These are phyloP conservation scores for Epipyxis sp. DNA, from an alignment of 108 stramenopile species.

Conservation along the genomic window DNA sequence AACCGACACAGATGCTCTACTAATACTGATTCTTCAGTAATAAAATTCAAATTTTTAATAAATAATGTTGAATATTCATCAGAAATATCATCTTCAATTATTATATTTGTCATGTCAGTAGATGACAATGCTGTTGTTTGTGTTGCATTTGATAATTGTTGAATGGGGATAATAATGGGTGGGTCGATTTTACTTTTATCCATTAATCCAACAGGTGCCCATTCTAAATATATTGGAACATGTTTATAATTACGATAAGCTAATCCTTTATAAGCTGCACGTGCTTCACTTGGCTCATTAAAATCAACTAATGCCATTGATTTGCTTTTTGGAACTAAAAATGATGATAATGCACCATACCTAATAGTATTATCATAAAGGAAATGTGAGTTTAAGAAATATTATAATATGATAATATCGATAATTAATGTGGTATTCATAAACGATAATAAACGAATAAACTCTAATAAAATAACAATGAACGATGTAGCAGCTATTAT, in stretches of 20 bases:
- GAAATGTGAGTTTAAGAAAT: no score
- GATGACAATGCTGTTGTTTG: neutral
- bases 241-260: constrained; percentile 89
- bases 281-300: constrained; percentile 75
- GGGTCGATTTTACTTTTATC: constrained; percentile 27
- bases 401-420: no score
- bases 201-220: constrained; percentile 75
- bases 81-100: constrained; percentile 43
- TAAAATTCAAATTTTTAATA: constrained; percentile 92
- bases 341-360: constrained; percentile 60
- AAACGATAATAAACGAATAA: no score
- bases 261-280: constrained; percentile 76
- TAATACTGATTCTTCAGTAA: constrained; percentile 73
- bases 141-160: neutral
- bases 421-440: no score
- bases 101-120: constrained; percentile 40
- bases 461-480: constrained; percentile 3
- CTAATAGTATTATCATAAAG: no score
- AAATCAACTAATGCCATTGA: constrained; percentile 88
- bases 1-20: constrained; percentile 53
- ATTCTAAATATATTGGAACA: constrained; percentile 94
- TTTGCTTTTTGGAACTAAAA: constrained; percentile 76
- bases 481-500: no score
- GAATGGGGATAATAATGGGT: no score
- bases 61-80: constrained; percentile 65